These are phyloP conservation scores for Crepidotus variabilis DNA, from an alignment of 768 basidiomycete species.

Conservation along the genomic window DNA sequence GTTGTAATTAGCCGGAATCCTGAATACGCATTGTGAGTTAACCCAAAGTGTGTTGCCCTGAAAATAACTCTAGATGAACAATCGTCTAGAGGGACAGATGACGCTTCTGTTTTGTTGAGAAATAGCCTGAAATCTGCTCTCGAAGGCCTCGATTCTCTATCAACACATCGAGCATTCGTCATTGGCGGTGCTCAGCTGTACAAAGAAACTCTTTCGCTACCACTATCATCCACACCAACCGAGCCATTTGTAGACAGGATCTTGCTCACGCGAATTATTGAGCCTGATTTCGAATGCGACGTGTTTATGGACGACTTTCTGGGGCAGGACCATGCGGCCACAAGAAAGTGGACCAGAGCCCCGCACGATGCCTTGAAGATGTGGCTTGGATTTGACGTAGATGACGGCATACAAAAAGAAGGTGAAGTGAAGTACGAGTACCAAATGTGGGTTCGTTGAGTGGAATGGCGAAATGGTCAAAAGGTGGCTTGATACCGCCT, in stretches of 20 bases:
- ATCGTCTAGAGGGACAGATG: constrained; percentile 13
- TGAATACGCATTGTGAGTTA: constrained; percentile 59
- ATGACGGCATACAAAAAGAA: constrained; percentile 74
- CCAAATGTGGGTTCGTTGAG: constrained; percentile 85
- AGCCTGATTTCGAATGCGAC: constrained; percentile 82
- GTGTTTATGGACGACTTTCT: constrained; percentile 79
- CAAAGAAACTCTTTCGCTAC: constrained; percentile 53
- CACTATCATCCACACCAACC: constrained; percentile 18
- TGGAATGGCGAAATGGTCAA: neutral
- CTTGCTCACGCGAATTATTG: constrained; percentile 79
- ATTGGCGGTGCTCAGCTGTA: constrained; percentile 94
- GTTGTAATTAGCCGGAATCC: constrained; percentile 67
- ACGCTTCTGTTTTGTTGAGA: constrained; percentile 31
- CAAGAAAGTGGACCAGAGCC: constrained; percentile 50
- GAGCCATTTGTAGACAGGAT: constrained; percentile 67
- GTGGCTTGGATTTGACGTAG: constrained; percentile 83
- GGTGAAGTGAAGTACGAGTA: constrained; percentile 84
- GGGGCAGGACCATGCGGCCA: constrained; percentile 21
- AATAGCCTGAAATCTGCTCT: constrained; percentile 40
- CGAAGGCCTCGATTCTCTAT: constrained; percentile 19
- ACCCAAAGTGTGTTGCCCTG: neutral
- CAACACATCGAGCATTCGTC: constrained; percentile 62
- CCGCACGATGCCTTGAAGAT: constrained; percentile 59
- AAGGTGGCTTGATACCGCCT: neutral
- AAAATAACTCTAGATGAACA: neutral